A percentile compares a stretch with the other conserved stretches of the same genome.
These are phyloP conservation scores for Mycena vulgaris DNA, from an alignment of 768 basidiomycete genomes.

Conservation along the genomic window DNA sequence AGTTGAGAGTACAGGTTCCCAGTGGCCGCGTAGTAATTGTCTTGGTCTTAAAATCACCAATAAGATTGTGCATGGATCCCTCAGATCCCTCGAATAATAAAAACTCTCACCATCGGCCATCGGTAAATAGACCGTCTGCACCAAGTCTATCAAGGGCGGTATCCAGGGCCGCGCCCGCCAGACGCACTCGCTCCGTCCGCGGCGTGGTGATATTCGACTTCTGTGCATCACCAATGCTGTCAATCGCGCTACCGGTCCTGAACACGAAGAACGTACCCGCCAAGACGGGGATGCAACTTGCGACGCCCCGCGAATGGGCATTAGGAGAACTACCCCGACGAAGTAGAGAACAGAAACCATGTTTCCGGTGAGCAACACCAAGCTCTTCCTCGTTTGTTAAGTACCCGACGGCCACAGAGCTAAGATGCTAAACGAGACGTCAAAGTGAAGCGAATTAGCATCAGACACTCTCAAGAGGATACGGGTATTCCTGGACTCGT, in stretches of 20 bases:
- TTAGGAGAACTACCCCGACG: not conserved
- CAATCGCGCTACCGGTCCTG: not conserved
- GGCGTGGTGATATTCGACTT: not conserved
- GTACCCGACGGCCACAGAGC: too few relatives aligned
- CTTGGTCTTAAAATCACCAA: not conserved
- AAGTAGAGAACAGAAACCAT: not conserved
- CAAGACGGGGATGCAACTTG: not conserved
- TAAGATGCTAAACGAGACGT: too few relatives aligned
- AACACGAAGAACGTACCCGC: not conserved
- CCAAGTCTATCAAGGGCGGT: not conserved
- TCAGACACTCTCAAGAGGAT: too few relatives aligned
- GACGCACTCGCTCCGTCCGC: not conserved
- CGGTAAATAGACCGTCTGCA: not conserved
- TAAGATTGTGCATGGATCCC: too few relatives aligned
- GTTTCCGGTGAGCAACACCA: too few relatives aligned
- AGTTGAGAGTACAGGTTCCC: slow-evolving; percentile 9
- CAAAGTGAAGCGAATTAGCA: too few relatives aligned
- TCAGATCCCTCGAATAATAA: too few relatives aligned
- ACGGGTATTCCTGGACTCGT: too few relatives aligned
- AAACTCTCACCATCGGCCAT: not conserved
- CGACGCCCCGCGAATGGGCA: not conserved
- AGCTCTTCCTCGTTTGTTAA: too few relatives aligned
- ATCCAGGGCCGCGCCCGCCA: not conserved
- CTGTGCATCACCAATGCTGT: not conserved
- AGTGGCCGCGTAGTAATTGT: not conserved